These are phyloP conservation scores for Mortierella sp. DNA, from an alignment of 371 early-diverging fungal genomes.

Conservation along the genomic window DNA sequence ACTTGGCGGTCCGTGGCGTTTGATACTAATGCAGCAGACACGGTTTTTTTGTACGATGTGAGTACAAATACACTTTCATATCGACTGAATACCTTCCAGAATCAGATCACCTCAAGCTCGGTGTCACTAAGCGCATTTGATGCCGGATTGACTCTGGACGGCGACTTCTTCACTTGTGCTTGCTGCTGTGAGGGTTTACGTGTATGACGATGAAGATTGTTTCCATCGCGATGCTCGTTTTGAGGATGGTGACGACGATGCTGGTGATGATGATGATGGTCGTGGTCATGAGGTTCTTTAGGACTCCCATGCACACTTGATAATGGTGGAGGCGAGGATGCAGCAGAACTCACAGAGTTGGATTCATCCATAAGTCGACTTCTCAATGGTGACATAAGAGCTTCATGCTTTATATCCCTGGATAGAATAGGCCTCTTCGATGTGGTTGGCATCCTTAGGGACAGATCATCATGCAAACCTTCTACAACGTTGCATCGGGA, in stretches of 20 bases:
- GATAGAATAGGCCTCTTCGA: too few relatives aligned
- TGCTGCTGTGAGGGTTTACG: slow-evolving; percentile 13
- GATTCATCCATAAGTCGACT: neutral
- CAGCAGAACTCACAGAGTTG: neutral
- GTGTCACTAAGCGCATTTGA: slow-evolving; percentile 56
- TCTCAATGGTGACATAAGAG: too few relatives aligned
- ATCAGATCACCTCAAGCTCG: slow-evolving; percentile 44
- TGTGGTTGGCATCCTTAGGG: too few relatives aligned
- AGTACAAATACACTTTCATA: too few relatives aligned
- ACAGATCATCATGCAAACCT: too few relatives aligned
- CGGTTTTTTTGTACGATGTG: too few relatives aligned
- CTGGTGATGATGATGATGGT: neutral
- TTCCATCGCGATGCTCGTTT: neutral
- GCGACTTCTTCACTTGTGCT: slow-evolving; percentile 1
- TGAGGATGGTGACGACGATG: neutral
- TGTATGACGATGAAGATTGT: slow-evolving; percentile 8
- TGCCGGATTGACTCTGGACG: slow-evolving; percentile 17
- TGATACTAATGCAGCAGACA: slow-evolving; percentile 24
- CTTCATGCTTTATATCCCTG: too few relatives aligned
- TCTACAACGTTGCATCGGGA: neutral
- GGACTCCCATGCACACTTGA: neutral
- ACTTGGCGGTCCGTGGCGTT: slow-evolving; percentile 24
- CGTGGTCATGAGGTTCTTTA: neutral
- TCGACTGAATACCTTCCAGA: too few relatives aligned
- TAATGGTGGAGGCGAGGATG: slow-evolving; percentile 1